Percentiles rank a stretch among this genome's conserved stretches.
phyloP scores from a whole-genome alignment of 345 rosid genomes.

The Odontarrhena argentea region DNA sequence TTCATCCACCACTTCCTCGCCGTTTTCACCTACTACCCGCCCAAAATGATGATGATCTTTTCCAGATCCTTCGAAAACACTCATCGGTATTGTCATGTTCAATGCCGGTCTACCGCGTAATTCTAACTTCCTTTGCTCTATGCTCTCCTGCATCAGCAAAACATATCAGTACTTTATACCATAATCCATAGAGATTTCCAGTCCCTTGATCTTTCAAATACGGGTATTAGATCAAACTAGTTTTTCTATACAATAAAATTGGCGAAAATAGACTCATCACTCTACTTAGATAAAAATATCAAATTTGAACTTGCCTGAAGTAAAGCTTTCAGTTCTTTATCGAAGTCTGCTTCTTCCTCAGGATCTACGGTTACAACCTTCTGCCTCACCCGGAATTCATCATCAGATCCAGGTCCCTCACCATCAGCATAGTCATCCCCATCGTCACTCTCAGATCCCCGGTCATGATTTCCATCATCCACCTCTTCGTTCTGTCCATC shows the following conservation, averaged over 20 bases:
- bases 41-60: constrained; percentile 83
- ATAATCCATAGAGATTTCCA: not conserved
- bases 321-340: constrained; percentile 86
- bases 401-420: constrained; percentile 74
- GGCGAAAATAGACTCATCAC: constrained; percentile 8
- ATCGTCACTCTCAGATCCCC: constrained; percentile 65
- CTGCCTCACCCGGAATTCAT: constrained; percentile 87
- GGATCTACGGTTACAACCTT: constrained; percentile 78
- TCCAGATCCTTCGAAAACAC: constrained; percentile 82
- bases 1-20: constrained; percentile 77
- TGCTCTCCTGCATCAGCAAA: constrained; percentile 78
- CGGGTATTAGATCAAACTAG: not conserved
- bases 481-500: constrained; percentile 75
- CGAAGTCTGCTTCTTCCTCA: constrained; percentile 76
- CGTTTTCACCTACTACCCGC: constrained; percentile 64
- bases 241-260: not conserved
- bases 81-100: constrained; percentile 94
- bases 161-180: constrained; percentile 30
- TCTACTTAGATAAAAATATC: not conserved
- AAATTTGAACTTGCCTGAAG: constrained; percentile 66
- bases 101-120: constrained; percentile 82
- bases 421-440: constrained; percentile 74
- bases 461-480: constrained; percentile 80
- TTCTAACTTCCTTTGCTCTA: constrained; percentile 94
- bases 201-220: constrained; percentile 3